Base-by-base conservation (phyloP, 2,329 filamentous ascomycete species). In the Daldinia eschscholtzii region DNA sequence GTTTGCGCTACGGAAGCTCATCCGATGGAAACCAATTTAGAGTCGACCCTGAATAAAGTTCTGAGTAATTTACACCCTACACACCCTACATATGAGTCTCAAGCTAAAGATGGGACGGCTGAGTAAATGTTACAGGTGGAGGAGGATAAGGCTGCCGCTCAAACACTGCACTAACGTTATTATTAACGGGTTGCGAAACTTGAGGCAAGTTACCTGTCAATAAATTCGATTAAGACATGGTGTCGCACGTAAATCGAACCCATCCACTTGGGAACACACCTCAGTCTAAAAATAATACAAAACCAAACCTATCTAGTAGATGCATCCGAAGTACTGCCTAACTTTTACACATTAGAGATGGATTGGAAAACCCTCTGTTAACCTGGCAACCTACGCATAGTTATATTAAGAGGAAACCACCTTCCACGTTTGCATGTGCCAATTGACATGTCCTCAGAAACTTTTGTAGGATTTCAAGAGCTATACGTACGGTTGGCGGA, bases 191-290 rank as follows among this genome's bases (percentile, higher is more conserved):
- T 20, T 41, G n/a, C 39, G 13, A 30, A 61, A 58, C 33, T 26
- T 15, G 33, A 44, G 44, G 10, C 20, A 35, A 39, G n/a, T 65
- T 58, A 50, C 20, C 20, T 23, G 20, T 58, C 39, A 57, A 20
- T 61, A 65, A 61, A 65, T 63, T 56, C 41, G 44, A 55, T 12
- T 57, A 33, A 68, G 58, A 68, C 68, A 63, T 59, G 41, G 3
- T 52, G 35, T 56, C 28, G 33, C 48, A 12, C 46, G 18, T 3
- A 33, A 33, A 33, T 33, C 5, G 30, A 33, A 6, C 4, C 30
- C 9, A 9, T 3, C 30, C 30, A 6, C 5, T 33, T 33, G 30
- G 30, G 18, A 63, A 67, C 56, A 64, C 10, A 35, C 20, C 52
- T 48, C 30, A 35, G 23, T 57, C 35, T 26, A 30, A 30, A 41